phyloP scores from a whole-genome alignment of 2,329 filamentous ascomycete genomes.

The Herpotrichia juniperi region DNA sequence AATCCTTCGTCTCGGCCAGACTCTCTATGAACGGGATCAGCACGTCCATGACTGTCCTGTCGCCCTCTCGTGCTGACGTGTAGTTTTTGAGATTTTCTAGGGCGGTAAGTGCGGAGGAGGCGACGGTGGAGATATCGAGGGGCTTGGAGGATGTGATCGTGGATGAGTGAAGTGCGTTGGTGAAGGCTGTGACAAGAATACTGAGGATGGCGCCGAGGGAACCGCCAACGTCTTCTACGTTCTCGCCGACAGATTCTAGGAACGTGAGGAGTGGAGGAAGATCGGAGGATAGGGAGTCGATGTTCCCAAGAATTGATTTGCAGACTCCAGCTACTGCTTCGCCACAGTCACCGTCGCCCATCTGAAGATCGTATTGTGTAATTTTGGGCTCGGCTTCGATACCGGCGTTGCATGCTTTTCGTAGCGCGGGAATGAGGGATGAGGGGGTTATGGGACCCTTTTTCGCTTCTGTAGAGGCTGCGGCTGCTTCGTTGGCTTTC shows the following conservation, averaged over 20 bases:
- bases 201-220: constrained; percentile 77
- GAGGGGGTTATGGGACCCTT: constrained; percentile 48
- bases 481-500: constrained; percentile 35
- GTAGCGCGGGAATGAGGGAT: constrained; percentile 46
- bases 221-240: constrained; percentile 74
- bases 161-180: constrained; percentile 45
- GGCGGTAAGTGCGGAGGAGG: constrained; percentile 50
- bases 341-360: constrained; percentile 90
- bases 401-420: constrained; percentile 53
- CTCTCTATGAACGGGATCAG: constrained; percentile 83
- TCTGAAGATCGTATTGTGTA: constrained; percentile 76
- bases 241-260: constrained; percentile 63
- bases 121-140: constrained; percentile 43
- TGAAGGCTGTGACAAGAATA: constrained; percentile 86
- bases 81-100: constrained; percentile 63
- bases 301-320: constrained; percentile 59
- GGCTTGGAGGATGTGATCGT: constrained; percentile 37
- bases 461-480: constrained; percentile 19
- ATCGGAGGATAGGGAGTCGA: constrained; percentile 62
- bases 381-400: constrained; percentile 67
- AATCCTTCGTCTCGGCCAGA: constrained; percentile 66
- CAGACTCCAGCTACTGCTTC: constrained; percentile 68
- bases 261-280: constrained; percentile 57
- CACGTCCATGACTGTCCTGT: constrained; percentile 89
- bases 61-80: constrained; percentile 85